These are phyloP conservation scores for Leishmania lainsoni DNA, from an alignment of 208 protist genomes.

Conservation along the genomic window DNA sequence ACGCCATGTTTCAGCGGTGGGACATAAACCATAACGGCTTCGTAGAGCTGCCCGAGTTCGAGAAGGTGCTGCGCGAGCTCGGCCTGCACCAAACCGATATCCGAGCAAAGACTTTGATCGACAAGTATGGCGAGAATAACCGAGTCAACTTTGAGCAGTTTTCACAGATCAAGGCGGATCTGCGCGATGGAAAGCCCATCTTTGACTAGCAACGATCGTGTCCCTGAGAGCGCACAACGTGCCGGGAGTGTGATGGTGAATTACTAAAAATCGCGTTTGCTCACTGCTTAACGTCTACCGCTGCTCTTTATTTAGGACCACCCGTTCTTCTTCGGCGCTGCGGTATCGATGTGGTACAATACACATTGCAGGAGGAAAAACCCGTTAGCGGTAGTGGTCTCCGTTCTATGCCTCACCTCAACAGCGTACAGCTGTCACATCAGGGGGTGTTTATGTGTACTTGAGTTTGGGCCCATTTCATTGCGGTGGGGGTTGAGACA, in stretches of 20 bases:
- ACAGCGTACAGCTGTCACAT: background rate
- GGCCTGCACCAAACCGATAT: slow-evolving; percentile 46
- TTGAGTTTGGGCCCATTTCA: background rate
- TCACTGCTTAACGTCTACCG: background rate
- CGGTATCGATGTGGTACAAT: slow-evolving; percentile 1
- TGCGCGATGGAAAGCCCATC: slow-evolving; percentile 67
- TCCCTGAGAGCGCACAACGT: background rate
- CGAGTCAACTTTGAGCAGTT: slow-evolving; percentile 82
- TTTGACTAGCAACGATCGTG: slow-evolving; percentile 43
- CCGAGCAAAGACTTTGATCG: slow-evolving; percentile 51
- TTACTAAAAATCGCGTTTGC: too few relatives aligned
- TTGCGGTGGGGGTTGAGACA: background rate
- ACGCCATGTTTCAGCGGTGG: slow-evolving; percentile 77
- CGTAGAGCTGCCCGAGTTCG: slow-evolving; percentile 71
- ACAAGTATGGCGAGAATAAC: slow-evolving; percentile 70
- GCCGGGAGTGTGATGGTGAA: background rate
- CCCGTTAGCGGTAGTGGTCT: background rate
- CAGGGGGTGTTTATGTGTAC: background rate
- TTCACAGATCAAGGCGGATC: slow-evolving; percentile 60
- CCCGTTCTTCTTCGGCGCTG: slow-evolving; percentile 16
- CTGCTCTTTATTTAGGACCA: background rate
- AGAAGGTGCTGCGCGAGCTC: slow-evolving; percentile 58
- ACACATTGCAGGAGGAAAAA: background rate
- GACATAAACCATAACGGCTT: slow-evolving; percentile 78
- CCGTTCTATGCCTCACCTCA: background rate